A percentile compares a stretch with the other conserved stretches of the same genome.
Evolutionary conservation across 495 filamentous ascomycete species (phyloP).

Genomic region (Penicillium flavigenum): DNA sequence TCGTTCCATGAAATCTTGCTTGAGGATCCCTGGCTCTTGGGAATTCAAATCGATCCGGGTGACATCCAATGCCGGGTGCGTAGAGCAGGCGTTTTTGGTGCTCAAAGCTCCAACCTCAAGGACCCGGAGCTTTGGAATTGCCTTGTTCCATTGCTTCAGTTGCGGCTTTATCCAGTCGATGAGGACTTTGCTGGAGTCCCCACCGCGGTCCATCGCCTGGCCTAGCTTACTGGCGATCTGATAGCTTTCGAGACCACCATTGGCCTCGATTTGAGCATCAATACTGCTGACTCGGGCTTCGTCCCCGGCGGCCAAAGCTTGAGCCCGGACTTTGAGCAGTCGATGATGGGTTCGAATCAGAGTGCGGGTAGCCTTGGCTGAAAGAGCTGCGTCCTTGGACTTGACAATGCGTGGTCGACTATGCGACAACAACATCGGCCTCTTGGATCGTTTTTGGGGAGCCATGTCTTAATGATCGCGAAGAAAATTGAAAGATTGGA

Average conservation of each 20-base stretch:
- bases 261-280: slow-evolving; percentile 57
- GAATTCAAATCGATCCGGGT: slow-evolving; percentile 89
- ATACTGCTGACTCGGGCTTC: slow-evolving; percentile 52
- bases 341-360: slow-evolving; percentile 84
- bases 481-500: background rate
- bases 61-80: slow-evolving; percentile 65
- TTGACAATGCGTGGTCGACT: slow-evolving; percentile 63
- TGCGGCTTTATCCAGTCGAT: slow-evolving; percentile 76
- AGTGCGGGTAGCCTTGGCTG: slow-evolving; percentile 74
- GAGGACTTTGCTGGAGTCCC: slow-evolving; percentile 83
- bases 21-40: slow-evolving; percentile 71
- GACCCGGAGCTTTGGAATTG: slow-evolving; percentile 52
- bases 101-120: slow-evolving; percentile 91
- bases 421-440: slow-evolving; percentile 57
- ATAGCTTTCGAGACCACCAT: slow-evolving; percentile 81
- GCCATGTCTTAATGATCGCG: slow-evolving; percentile 4
- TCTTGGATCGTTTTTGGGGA: slow-evolving; percentile 36
- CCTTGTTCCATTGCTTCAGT: slow-evolving; percentile 28
- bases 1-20: slow-evolving; percentile 94
- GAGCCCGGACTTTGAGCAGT: slow-evolving; percentile 71
- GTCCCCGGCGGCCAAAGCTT: slow-evolving; percentile 67
- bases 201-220: slow-evolving; percentile 79
- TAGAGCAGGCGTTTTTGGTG: slow-evolving; percentile 78
- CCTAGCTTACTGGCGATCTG: slow-evolving; percentile 87
- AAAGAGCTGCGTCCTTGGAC: slow-evolving; percentile 59